Base-by-base conservation (phyloP, 1,284 basidiomycete species). In the Naganishia sp. region DNA sequence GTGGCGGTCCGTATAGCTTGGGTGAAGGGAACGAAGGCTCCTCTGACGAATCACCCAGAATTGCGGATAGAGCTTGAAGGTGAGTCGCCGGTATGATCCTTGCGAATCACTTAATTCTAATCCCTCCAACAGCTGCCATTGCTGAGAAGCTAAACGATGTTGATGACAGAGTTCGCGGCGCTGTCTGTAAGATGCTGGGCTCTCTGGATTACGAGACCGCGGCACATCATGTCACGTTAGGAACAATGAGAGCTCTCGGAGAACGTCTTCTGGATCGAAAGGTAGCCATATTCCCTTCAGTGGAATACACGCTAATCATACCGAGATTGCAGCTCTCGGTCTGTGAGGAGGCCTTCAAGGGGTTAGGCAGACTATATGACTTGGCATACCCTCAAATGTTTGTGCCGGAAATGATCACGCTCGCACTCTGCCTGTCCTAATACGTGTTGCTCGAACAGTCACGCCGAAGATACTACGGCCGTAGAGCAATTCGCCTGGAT, bases 401-500 rank as follows among this genome's bases (percentile, higher is more conserved):
- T 69, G 89, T 80, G 36, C 36, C 13, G 7, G 36, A 39, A 9
- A 13, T 13, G 36, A 9, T 39, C 6, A 39, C 36, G 36, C 36
- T 39, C 6, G 64, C 63, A 71, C 28, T 11, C 21, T 42, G 61
- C 44, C 18, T 55, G 46, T 50, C 21, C 3, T 42, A n/a, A 57
- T 31, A 39, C 46, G 6, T 36, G 3, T 23, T 18, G 42, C n/a
- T 46, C 25, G 16, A 21, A 69, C 36, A 96, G 92, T 71, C 92
- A 95, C 75, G 88, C 86, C 68, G 87, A 87, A 64, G 90, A 93
- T 68, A 79, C 84, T 0, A 82, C 85, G 0, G 91, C 93, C 0
- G 83, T 88, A 21, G 77, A 82, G 23, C 91, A 95, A 63, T 97
- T 99, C 74, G 86, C 86, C 0, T 99, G 96, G 96, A 98, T 99